Percentiles rank a stretch among this genome's conserved stretches.
Conservation (phyloP, 768 basidiomycete genomes). For the Russula sp. region DNA sequence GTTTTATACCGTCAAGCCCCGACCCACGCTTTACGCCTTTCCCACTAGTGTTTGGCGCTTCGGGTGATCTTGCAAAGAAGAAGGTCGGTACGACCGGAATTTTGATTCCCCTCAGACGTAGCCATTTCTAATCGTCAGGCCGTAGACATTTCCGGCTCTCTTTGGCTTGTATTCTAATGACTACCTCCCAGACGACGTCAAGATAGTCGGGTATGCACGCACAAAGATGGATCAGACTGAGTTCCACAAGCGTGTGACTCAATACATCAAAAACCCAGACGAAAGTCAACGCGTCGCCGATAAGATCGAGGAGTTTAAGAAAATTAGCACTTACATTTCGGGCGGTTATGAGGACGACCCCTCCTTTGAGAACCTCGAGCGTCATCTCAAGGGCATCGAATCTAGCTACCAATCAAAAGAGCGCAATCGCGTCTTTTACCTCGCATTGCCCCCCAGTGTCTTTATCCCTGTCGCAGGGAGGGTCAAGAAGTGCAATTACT, state of each 20-base stretch:
- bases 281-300: slow-evolving; percentile 55
- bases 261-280: slow-evolving; percentile 79
- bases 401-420: slow-evolving; percentile 57
- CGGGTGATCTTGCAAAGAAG: slow-evolving; percentile 98
- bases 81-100: slow-evolving; percentile 53
- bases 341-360: slow-evolving; percentile 86
- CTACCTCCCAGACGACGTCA: slow-evolving; percentile 77
- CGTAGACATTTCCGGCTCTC: slow-evolving; percentile 90
- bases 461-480: slow-evolving; percentile 87
- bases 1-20: slow-evolving; percentile 13
- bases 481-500: slow-evolving; percentile 78
- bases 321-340: slow-evolving; percentile 72
- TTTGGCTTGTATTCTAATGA: slow-evolving; percentile 82
- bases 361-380: slow-evolving; percentile 74
- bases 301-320: slow-evolving; percentile 81
- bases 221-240: slow-evolving; percentile 89
- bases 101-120: neutral
- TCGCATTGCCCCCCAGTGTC: slow-evolving; percentile 95
- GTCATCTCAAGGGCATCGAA: slow-evolving; percentile 77
- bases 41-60: slow-evolving; percentile 81
- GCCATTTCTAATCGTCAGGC: slow-evolving; percentile 14
- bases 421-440: slow-evolving; percentile 88
- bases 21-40: slow-evolving; percentile 12
- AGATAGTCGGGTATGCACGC: slow-evolving; percentile 95
- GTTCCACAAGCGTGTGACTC: slow-evolving; percentile 78